Evolutionary conservation across 345 rosid genomes (phyloP), one percentile per base, ranked within the genome.

Genomic region (Eucalyptus sp.): DNA sequence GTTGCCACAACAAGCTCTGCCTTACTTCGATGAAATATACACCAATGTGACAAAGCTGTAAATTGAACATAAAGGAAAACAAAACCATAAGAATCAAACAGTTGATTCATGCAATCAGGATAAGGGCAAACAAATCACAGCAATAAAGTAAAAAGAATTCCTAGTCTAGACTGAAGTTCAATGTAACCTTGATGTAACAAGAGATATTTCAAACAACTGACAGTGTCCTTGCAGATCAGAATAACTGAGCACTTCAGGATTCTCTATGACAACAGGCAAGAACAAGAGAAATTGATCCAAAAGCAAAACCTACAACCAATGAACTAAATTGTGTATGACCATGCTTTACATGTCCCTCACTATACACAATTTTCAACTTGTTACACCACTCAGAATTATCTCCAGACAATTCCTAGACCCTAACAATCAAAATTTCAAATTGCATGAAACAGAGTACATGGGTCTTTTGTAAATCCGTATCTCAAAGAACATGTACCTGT

Each of bases 1-100:
- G 99, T 98, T 48, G 94, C 85, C 29, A 97, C 99, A 51, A 97
- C 98, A 86, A 90, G 91, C 76, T 96, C 98, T 4, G 99, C 98
- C 92, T 97, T 97, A 89, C 93, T 93, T 81, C 93, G 98, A 90
- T 98, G 98, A 91, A 96, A 96, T 91, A 97, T 97, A 95, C 99
- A 98, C 97, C 97, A 97, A 90, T 96, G 99, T 5, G 99, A 98
- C 92, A 97, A 71, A 87, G 99, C 99, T 97, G 88, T 80, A 18
- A 50, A 89, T 46, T 50, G 90, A 27, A 50, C 93, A 94, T 88
- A 94, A 95, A 71, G 48, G 93, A 91, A 16, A 87, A 88, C 87
- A 88, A 29, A 89, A 66, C 20, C 84, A 79, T 41, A 15, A 20
- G 16, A 68, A 44, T 51, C 13, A 79, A n/a, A 33, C 0, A 1